These are phyloP conservation scores for Phlebiopsis gigantea DNA, from an alignment of 768 basidiomycete genomes.

Conservation along the genomic window DNA sequence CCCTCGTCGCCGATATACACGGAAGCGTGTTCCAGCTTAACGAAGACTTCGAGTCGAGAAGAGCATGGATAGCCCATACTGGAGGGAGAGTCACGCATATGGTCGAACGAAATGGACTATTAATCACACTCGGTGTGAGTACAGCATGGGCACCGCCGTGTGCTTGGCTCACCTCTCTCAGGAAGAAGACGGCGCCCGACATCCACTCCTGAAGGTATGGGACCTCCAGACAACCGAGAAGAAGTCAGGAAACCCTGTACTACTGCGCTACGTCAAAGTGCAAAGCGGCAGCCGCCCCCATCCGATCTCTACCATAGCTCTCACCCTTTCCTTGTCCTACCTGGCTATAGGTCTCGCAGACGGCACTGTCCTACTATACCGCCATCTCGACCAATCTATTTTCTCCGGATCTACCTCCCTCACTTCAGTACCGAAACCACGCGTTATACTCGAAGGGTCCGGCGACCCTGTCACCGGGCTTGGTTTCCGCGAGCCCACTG, in stretches of 20 bases:
- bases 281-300: slow-evolving; percentile 74
- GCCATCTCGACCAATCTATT: slow-evolving; percentile 88
- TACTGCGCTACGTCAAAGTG: slow-evolving; percentile 73
- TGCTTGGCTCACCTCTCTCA: slow-evolving; percentile 21
- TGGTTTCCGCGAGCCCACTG: slow-evolving; percentile 69
- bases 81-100: slow-evolving; percentile 83
- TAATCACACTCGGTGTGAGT: slow-evolving; percentile 88
- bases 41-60: slow-evolving; percentile 62
- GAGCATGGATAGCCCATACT: slow-evolving; percentile 77
- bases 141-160: neutral
- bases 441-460: slow-evolving; percentile 76
- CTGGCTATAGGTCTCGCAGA: slow-evolving; percentile 93
- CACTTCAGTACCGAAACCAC: slow-evolving; percentile 79
- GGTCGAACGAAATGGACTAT: slow-evolving; percentile 71
- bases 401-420: slow-evolving; percentile 58
- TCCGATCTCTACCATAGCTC: slow-evolving; percentile 77
- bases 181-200: slow-evolving; percentile 70
- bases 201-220: slow-evolving; percentile 84
- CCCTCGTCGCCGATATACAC: slow-evolving; percentile 81
- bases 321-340: slow-evolving; percentile 73
- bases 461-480: slow-evolving; percentile 91
- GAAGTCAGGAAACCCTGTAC: slow-evolving; percentile 52
- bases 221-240: slow-evolving; percentile 70
- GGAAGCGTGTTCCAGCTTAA: slow-evolving; percentile 77
- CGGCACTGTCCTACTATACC: slow-evolving; percentile 80